Evolutionary conservation across 768 basidiomycete genomes (phyloP), one percentile per base, ranked within the genome.

Genomic region (Rhodosporidiobolus odoratus): DNA sequence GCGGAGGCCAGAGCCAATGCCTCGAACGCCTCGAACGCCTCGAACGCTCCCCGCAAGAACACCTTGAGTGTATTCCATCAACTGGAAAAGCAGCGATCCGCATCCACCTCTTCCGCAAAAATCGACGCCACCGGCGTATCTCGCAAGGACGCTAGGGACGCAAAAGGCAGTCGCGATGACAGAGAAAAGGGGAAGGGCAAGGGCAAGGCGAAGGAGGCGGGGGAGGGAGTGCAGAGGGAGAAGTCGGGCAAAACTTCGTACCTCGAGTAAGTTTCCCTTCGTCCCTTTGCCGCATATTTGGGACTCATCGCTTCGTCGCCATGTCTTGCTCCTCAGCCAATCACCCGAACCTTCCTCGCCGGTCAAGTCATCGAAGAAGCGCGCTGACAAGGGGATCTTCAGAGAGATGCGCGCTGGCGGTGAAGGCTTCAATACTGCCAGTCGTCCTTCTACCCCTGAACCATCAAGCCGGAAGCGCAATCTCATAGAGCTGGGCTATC

Each of bases 151-250:
- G 25, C 7, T 2, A 54, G 8, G 2, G 30, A 40, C 37, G 2
- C 7, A 6, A 38, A 30, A 21, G 48, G 35, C 12, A 12, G 43
- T 45, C 48, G 48, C 9, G 15, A n/a, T 21, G 50, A 35, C 50
- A 2, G 30, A 56, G 30, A 32, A n/a, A 62, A 62, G 41, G 68
- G 61, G 25, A 69, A 65, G 47, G 61, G 67, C 32, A 69, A 64
- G 48, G 63, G 50, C 10, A 69, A 59, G 34, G 62, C 45, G 48
- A 59, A 47, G 41, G 37, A 35, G 3, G 4, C 7, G 16, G 38
- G 40, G 0, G 58, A 35, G 43, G 25, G 34, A 37, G 58, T 35
- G 40, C 41, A 21, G 10, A 13, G 32, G 37, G 38, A 43, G 23
- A 37, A 40, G 43, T 12, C 43, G 43, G 21, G 43, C n/a, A n/a